phyloP scores from a whole-genome alignment of 2,329 filamentous ascomycete genomes.

The Hypoxylon sp. region DNA sequence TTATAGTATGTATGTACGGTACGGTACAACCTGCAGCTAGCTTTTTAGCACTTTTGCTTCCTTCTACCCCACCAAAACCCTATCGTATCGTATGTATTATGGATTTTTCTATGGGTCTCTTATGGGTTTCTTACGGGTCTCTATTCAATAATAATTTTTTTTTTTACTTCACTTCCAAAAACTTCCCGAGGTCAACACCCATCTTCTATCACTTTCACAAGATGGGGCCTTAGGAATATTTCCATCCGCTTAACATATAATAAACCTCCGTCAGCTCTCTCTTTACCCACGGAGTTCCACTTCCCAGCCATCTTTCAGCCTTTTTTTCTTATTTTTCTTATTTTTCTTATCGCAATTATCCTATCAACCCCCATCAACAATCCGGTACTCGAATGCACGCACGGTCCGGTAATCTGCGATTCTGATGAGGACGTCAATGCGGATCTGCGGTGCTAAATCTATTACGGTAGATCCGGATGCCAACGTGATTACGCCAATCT shows the following conservation, averaged over 20 bases:
- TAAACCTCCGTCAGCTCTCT: constrained; percentile 4
- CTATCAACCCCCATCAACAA: constrained; percentile 9
- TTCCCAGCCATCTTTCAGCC: not conserved
- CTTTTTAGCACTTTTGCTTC: not conserved
- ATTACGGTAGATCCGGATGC: constrained; percentile 41
- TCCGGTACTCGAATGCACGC: constrained; percentile 26
- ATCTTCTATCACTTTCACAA: not conserved
- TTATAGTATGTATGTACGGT: no score
- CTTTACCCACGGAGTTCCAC: constrained; percentile 10
- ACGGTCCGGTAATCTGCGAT: constrained; percentile 41
- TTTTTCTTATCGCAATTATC: not conserved
- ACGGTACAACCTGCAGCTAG: constrained; percentile 19
- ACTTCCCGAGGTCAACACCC: constrained; percentile 8
- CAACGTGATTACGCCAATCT: constrained; percentile 47
- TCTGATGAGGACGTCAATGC: constrained; percentile 37
- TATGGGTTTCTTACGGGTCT: not conserved
- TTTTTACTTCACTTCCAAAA: constrained; percentile 7
- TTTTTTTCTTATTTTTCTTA: not conserved
- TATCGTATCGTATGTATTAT: not conserved
- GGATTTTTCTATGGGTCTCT: not conserved
- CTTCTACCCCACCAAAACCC: constrained; percentile 17
- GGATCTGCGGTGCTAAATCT: constrained; percentile 42
- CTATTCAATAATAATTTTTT: constrained; percentile 8
- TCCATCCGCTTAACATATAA: constrained; percentile 11
- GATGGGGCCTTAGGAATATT: not conserved